Evolutionary conservation across 352 stramenopile species (phyloP).

Genomic region (Pythium vanterpoolii): DNA sequence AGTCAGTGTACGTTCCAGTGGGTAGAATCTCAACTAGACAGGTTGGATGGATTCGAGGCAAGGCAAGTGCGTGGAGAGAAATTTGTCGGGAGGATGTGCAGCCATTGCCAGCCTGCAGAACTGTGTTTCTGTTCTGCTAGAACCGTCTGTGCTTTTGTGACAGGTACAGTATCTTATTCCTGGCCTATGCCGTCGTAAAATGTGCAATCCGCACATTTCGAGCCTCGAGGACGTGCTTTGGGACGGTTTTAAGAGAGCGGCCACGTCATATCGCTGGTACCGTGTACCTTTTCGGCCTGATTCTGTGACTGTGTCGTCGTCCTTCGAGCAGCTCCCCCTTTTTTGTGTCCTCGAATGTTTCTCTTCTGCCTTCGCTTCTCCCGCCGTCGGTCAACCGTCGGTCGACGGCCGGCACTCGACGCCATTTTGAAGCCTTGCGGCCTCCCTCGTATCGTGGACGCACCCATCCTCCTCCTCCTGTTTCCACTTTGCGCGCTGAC

Average conservation of each 20-base stretch:
- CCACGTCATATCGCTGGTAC: slow-evolving; percentile 10
- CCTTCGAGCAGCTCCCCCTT: slow-evolving; percentile 9
- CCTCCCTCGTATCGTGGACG: neutral
- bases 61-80: neutral
- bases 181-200: slow-evolving; percentile 1
- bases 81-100: neutral
- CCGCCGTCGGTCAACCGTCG: neutral
- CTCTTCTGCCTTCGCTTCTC: slow-evolving; percentile 10
- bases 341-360: slow-evolving; percentile 12
- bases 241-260: slow-evolving; percentile 11
- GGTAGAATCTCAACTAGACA: neutral
- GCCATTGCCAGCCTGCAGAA: neutral
- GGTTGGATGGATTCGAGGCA: neutral
- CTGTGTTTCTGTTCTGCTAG: neutral
- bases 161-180: slow-evolving; percentile 14
- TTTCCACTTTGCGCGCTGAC: neutral
- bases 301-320: slow-evolving; percentile 22
- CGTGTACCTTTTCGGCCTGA: slow-evolving; percentile 1
- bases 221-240: neutral
- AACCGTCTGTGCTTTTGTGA: slow-evolving; percentile 8
- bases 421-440: neutral
- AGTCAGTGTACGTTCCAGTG: neutral
- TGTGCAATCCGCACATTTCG: neutral
- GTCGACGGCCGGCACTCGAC: neutral
- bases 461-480: slow-evolving; percentile 16